Evolutionary conservation across 805 yeast species (phyloP).

Genomic region (Candida ovalis): DNA sequence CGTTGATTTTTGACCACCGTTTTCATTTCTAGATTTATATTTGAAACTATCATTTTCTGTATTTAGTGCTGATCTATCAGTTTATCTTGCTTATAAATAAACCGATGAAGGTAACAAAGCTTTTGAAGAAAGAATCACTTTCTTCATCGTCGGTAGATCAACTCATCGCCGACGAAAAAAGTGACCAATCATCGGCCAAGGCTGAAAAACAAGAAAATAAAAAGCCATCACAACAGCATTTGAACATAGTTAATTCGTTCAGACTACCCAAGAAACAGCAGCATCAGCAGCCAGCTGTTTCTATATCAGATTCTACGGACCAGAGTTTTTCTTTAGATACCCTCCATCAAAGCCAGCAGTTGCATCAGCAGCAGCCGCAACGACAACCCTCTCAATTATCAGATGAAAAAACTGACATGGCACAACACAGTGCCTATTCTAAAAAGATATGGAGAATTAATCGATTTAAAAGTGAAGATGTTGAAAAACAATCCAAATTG

Average conservation of each 20-base stretch:
- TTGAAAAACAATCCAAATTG: slow-evolving; percentile 30
- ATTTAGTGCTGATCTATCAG: no score
- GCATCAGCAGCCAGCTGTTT: slow-evolving; percentile 5
- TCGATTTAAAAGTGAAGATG: slow-evolving; percentile 29
- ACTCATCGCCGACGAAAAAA: background rate
- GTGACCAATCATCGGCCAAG: background rate
- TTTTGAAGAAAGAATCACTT: background rate
- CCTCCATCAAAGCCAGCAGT: background rate
- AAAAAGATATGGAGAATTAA: slow-evolving; percentile 30
- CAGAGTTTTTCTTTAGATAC: background rate
- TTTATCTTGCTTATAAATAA: no score
- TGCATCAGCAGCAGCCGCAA: background rate
- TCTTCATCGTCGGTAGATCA: background rate
- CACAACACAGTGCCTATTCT: slow-evolving; percentile 10
- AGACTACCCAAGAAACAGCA: slow-evolving; percentile 12
- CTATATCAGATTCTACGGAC: slow-evolving; percentile 3
- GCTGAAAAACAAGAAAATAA: background rate
- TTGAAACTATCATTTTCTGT: background rate
- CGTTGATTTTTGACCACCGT: no score
- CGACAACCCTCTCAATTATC: background rate
- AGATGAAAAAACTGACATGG: background rate
- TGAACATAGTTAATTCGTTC: slow-evolving; percentile 5
- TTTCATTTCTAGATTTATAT: background rate
- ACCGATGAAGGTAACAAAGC: background rate
- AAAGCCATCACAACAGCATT: background rate